Evolutionary conservation across 768 basidiomycete species (phyloP).

Genomic region (Mycena venus): DNA sequence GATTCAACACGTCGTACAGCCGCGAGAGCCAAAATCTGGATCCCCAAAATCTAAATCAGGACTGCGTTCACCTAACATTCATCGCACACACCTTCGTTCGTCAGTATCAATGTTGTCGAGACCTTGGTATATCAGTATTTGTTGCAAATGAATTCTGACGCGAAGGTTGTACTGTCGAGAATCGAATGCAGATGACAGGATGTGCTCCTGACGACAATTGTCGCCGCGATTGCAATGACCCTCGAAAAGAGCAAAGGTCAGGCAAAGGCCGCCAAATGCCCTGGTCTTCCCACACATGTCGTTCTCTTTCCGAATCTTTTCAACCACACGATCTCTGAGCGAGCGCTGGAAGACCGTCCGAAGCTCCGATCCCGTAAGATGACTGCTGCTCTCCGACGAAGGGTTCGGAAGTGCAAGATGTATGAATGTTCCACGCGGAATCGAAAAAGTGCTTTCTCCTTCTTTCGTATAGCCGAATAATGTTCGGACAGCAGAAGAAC

Average conservation of each 20-base stretch:
- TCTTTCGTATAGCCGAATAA: constrained; percentile 20
- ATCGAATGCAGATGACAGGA: neutral
- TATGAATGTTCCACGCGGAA: constrained; percentile 30
- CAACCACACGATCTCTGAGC: constrained; percentile 43
- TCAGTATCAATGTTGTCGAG: constrained; percentile 34
- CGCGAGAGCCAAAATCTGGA: constrained; percentile 60
- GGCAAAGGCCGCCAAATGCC: constrained; percentile 42
- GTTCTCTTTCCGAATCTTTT: constrained; percentile 49
- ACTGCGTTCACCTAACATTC: neutral
- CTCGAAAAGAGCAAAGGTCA: constrained; percentile 1
- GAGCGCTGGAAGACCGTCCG: constrained; percentile 36
- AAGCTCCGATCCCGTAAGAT: constrained; percentile 37
- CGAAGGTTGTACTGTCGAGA: constrained; percentile 26
- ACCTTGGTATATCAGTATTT: constrained; percentile 61
- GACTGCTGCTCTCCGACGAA: neutral
- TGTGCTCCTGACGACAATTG: constrained; percentile 23
- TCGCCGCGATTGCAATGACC: constrained; percentile 15
- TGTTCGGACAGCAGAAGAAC: constrained; percentile 1
- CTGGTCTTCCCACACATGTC: constrained; percentile 41
- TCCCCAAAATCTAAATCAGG: constrained; percentile 56
- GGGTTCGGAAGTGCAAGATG: neutral
- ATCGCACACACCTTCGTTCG: constrained; percentile 36
- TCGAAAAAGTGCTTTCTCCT: constrained; percentile 13
- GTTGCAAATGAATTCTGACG: constrained; percentile 60
- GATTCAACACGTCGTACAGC: constrained; percentile 65